Percentiles rank a stretch among this genome's conserved stretches.
These are phyloP conservation scores for Bipolaris cookei DNA, from an alignment of 2,329 filamentous ascomycete genomes.

Conservation along the genomic window DNA sequence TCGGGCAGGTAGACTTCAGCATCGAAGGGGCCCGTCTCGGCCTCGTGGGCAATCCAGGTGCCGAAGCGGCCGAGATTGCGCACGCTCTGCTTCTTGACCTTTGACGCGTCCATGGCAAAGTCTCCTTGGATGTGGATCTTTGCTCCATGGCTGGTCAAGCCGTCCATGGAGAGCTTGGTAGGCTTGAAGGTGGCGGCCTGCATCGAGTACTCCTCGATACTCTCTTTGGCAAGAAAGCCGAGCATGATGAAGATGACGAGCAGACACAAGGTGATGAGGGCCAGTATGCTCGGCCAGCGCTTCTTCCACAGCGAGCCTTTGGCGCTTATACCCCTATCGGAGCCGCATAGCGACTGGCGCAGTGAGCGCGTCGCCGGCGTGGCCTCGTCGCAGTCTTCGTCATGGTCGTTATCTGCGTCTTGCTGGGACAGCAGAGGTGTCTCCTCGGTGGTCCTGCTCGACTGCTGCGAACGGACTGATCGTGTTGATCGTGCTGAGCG, in stretches of 20 bases:
- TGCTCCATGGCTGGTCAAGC: slow-evolving; percentile 79
- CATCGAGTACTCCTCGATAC: slow-evolving; percentile 84
- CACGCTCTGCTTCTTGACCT: slow-evolving; percentile 73
- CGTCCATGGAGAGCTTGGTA: slow-evolving; percentile 82
- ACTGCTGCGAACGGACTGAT: slow-evolving; percentile 41
- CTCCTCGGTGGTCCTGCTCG: slow-evolving; percentile 46
- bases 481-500: slow-evolving; percentile 42
- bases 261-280: slow-evolving; percentile 69
- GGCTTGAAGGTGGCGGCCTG: slow-evolving; percentile 82
- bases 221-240: slow-evolving; percentile 80
- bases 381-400: slow-evolving; percentile 11
- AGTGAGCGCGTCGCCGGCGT: slow-evolving; percentile 48
- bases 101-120: slow-evolving; percentile 78
- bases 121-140: slow-evolving; percentile 80
- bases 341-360: slow-evolving; percentile 43
- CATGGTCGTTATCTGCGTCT: slow-evolving; percentile 27
- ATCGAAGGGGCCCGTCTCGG: slow-evolving; percentile 74
- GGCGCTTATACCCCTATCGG: slow-evolving; percentile 24
- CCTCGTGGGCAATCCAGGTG: slow-evolving; percentile 78
- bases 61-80: slow-evolving; percentile 77
- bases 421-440: slow-evolving; percentile 49
- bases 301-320: slow-evolving; percentile 48
- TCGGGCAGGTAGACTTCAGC: slow-evolving; percentile 83
- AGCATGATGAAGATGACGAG: slow-evolving; percentile 75
- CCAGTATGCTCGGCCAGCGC: slow-evolving; percentile 80